These are phyloP conservation scores for Dendryphion nanum DNA, from an alignment of 2,329 filamentous ascomycete species.

Conservation along the genomic window DNA sequence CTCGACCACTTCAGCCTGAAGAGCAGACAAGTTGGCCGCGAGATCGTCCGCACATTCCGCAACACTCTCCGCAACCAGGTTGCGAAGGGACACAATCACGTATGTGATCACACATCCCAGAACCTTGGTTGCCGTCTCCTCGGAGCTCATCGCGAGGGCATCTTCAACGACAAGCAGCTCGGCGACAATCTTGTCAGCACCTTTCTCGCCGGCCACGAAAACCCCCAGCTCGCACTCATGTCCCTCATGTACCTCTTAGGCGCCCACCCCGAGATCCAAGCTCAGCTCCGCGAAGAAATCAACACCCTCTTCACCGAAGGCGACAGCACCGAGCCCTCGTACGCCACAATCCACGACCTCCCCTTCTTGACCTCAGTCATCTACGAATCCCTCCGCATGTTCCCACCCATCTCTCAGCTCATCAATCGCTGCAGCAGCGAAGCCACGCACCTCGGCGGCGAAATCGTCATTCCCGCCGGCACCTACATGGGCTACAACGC, in stretches of 20 bases:
- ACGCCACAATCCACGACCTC: constrained; percentile 32
- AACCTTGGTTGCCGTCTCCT: constrained; percentile 21
- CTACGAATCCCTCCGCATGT: constrained; percentile 49
- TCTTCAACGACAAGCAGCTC: constrained; percentile 21
- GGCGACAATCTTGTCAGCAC: constrained; percentile 26
- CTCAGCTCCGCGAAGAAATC: constrained; percentile 18
- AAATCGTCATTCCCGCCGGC: constrained; percentile 18
- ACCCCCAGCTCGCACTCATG: constrained; percentile 23
- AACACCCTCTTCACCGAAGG: constrained; percentile 11
- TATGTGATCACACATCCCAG: constrained; percentile 18
- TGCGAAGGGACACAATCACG: constrained; percentile 21
- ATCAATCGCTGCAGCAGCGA: constrained; percentile 45
- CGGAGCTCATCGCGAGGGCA: constrained; percentile 19
- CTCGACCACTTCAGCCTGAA: constrained; percentile 21
- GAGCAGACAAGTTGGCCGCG: constrained; percentile 17
- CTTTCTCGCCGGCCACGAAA: constrained; percentile 28
- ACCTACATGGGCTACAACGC: constrained; percentile 29
- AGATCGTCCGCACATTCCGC: constrained; percentile 19
- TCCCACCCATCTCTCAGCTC: constrained; percentile 51
- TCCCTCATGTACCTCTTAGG: constrained; percentile 26
- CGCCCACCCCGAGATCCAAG: constrained; percentile 16
- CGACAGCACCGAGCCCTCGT: constrained; percentile 14
- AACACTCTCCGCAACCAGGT: constrained; percentile 17
- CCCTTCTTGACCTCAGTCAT: constrained; percentile 47
- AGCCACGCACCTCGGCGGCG: constrained; percentile 21